A percentile compares a stretch with the other conserved stretches of the same genome.
Conservation (phyloP, 2,329 filamentous ascomycete genomes). For the Sarocladiaceae sp. region DNA sequence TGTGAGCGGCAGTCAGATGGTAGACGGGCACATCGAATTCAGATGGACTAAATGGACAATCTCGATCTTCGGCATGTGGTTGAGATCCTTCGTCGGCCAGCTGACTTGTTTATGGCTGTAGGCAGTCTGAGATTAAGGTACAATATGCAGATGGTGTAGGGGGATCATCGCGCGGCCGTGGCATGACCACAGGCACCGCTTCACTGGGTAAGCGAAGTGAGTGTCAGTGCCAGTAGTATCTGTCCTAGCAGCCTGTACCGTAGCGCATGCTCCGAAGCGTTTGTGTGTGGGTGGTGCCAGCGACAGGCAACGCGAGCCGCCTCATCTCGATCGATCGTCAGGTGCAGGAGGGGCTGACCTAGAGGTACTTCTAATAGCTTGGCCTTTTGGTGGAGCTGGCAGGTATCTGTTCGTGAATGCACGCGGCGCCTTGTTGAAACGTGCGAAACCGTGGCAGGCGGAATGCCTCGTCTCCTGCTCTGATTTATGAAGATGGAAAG, state of each 20-base stretch:
- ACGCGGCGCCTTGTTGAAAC: not conserved
- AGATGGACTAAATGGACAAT: no score
- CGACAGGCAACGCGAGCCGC: not conserved
- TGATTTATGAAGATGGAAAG: not conserved
- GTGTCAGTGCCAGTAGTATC: not conserved
- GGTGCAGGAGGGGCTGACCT: not conserved
- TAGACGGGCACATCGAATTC: no score
- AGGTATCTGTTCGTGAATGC: not conserved
- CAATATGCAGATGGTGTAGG: no score
- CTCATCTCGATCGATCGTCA: slow-evolving; percentile 8
- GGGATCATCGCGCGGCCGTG: no score
- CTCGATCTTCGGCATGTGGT: not conserved
- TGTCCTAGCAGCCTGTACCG: not conserved
- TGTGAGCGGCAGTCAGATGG: no score
- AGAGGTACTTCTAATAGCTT: not conserved
- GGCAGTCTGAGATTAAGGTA: no score
- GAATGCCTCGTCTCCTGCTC: not conserved
- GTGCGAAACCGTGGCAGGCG: slow-evolving; percentile 1
- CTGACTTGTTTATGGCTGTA: not conserved
- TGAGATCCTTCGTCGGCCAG: not conserved
- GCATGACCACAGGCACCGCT: not conserved
- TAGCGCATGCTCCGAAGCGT: not conserved
- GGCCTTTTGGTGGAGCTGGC: not conserved
- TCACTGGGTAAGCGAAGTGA: not conserved
- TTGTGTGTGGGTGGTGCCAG: not conserved